phyloP scores from a whole-genome alignment of 2,329 filamentous ascomycete species.

The Ambrosiella xylebori region DNA sequence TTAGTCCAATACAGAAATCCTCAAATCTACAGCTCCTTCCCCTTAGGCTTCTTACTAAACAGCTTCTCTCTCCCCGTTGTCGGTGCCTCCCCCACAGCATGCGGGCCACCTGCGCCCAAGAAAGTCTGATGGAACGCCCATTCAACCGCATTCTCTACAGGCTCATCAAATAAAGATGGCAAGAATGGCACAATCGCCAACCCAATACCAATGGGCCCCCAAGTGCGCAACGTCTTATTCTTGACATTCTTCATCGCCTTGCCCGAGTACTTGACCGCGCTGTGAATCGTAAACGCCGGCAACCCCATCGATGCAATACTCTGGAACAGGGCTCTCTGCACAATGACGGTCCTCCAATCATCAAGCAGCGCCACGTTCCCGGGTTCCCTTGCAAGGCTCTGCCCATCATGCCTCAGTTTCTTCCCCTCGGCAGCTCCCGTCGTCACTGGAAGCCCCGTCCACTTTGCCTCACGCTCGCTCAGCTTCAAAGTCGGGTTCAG shows the following conservation, averaged over 20 bases:
- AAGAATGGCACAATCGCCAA: constrained; percentile 64
- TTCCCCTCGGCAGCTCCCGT: constrained; percentile 11
- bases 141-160: constrained; percentile 81
- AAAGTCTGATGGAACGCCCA: constrained; percentile 79
- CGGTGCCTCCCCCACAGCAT: constrained; percentile 37
- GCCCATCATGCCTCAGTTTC: constrained; percentile 6
- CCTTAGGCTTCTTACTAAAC: constrained; percentile 26
- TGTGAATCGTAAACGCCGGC: constrained; percentile 86
- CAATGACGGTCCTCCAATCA: constrained; percentile 82
- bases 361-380: constrained; percentile 52
- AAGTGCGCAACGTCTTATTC: constrained; percentile 60
- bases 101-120: constrained; percentile 47
- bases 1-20: background rate
- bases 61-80: constrained; percentile 32
- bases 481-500: constrained; percentile 50
- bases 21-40: constrained; percentile 25
- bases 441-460: constrained; percentile 26
- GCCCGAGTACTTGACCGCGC: constrained; percentile 77
- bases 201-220: constrained; percentile 77
- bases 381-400: constrained; percentile 16
- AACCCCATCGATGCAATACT: constrained; percentile 81
- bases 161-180: constrained; percentile 74
- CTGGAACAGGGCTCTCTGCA: constrained; percentile 80
- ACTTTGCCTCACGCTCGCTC: constrained; percentile 30
- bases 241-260: constrained; percentile 68